Base-by-base conservation (phyloP, 2,329 filamentous ascomycete genomes). In the Salinomyces thailandicus region DNA sequence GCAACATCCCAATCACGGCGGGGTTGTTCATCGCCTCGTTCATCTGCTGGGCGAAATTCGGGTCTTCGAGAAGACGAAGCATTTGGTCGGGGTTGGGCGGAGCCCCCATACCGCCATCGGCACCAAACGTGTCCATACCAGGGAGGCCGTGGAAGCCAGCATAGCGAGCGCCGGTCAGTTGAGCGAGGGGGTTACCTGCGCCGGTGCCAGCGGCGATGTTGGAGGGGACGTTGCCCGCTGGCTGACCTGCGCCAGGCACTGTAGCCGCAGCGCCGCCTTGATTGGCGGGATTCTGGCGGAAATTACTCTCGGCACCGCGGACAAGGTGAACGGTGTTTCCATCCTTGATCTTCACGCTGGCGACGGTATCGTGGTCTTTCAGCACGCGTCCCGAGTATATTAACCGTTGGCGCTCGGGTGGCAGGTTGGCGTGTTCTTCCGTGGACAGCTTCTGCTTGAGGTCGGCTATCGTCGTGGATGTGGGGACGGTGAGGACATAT, bases 301-400 rank as follows among this genome's bases (percentile, higher is more conserved):
- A 72, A 53, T 93, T 94, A 72, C 87, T 95, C 42, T 84, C 83
- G 30, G 91, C 89, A 58, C 86, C 93, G 70, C 93, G 95, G 53
- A 98, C 91, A 53, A 98, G 75, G 61, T 98, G 91, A 50, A 98
- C 78, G 13, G 89, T 96, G 62, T 96, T 91, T 46, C 87, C 86
- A 47, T 85, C 73, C 71, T 95, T 95, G 62, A 98, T 87, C 70
- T 95, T 96, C 68, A 93, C 93, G 38, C 77, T 76, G 46, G 72
- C 77, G 29, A 98, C 67, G 0, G 82, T 79, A 52, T 98, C 89
- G 41, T 81, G 77, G 60, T 98, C 91, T 69, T 96, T 98, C 67
- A 98, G 77, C 43, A 98, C 89, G 43, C 89, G 81, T 36, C 91
- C 91, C 5, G 89, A 95, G 69, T 96, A 98, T 65, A 98, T 98